phyloP scores from a whole-genome alignment of 164 flowering plant species.

The Magnolia officinalis region DNA sequence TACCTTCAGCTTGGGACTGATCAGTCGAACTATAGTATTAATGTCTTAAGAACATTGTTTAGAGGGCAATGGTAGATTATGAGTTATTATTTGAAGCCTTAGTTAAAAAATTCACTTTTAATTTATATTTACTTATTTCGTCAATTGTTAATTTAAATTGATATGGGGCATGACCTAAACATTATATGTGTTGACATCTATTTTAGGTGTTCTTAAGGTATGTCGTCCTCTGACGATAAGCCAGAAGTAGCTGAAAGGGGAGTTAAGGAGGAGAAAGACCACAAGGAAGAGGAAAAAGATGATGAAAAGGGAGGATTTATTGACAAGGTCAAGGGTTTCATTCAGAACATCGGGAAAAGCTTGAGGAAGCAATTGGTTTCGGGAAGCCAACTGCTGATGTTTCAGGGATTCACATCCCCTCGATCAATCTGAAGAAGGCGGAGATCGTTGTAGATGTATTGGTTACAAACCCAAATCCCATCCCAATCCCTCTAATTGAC shows the following conservation, averaged over 20 bases:
- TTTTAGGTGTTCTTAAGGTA: slow-evolving; percentile 1
- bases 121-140: not conserved
- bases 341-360: slow-evolving; percentile 14
- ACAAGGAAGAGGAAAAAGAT: slow-evolving; percentile 35
- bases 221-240: slow-evolving; percentile 9
- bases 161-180: not conserved
- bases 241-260: slow-evolving; percentile 11
- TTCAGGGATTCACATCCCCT: slow-evolving; percentile 12
- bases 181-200: not conserved
- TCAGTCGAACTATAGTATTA: not conserved
- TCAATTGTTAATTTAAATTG: not conserved
- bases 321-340: slow-evolving; percentile 18
- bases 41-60: not conserved
- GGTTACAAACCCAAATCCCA: slow-evolving; percentile 15
- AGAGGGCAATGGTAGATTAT: not conserved
- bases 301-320: slow-evolving; percentile 14
- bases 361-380: slow-evolving; percentile 13
- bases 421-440: slow-evolving; percentile 9
- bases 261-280: slow-evolving; percentile 28
- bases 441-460: slow-evolving; percentile 12
- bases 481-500: slow-evolving; percentile 14
- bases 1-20: not conserved
- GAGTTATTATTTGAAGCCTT: not conserved
- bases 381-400: slow-evolving; percentile 21
- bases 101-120: not conserved